phyloP scores from a whole-genome alignment of 2,329 filamentous ascomycete genomes.

The Penicillium sp. region DNA sequence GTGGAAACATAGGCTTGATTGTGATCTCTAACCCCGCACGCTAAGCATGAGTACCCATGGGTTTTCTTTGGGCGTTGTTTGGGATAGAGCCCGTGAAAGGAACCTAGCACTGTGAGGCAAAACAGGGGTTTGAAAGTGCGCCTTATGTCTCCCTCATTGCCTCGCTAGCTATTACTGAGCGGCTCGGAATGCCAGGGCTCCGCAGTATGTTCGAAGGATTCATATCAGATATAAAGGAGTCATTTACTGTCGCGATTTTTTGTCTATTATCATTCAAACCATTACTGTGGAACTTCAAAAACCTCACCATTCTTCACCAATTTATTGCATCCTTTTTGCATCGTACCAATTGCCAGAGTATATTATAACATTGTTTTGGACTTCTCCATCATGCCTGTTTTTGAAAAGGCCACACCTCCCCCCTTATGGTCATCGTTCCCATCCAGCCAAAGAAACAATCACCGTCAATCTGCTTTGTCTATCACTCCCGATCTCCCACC shows the following conservation, averaged over 20 bases:
- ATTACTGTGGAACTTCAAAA: background rate
- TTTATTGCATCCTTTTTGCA: conserved; percentile 13
- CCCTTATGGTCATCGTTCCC: conserved; percentile 22
- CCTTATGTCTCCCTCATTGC: background rate
- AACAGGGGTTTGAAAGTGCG: background rate
- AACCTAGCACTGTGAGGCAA: background rate
- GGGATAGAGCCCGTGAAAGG: background rate
- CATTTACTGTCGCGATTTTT: background rate
- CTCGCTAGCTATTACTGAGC: background rate
- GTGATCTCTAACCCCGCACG: background rate
- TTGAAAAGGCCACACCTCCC: conserved; percentile 10
- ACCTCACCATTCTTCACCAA: background rate
- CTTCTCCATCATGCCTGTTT: conserved; percentile 7
- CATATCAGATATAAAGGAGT: background rate
- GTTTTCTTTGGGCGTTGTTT: background rate
- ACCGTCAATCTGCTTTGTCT: background rate
- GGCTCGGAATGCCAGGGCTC: background rate
- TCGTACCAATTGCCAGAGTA: background rate
- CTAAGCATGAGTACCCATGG: background rate
- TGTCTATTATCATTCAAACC: background rate
- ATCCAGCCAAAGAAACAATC: conserved; percentile 3
- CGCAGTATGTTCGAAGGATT: background rate
- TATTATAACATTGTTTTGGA: background rate
- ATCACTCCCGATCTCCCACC: conserved; percentile 2
- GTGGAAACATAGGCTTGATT: background rate